A percentile compares a stretch with the other conserved stretches of the same genome.
Conservation (phyloP, 805 yeast genomes). For the Cyberlindnera galapagoensis region DNA sequence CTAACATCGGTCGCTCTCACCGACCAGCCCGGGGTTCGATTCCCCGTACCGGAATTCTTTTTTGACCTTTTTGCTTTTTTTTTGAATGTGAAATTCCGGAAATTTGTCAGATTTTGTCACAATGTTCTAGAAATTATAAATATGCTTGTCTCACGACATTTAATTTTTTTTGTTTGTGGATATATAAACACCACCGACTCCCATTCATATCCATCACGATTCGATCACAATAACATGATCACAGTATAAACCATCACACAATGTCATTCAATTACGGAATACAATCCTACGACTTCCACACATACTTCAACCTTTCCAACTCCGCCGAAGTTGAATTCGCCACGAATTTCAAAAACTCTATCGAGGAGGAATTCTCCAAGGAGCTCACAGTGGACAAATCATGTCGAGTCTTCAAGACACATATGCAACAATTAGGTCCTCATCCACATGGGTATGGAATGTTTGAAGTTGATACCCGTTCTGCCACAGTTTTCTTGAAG, state of each 20-base stretch:
- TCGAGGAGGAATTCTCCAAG: slow-evolving; percentile 34
- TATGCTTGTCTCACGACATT: too few relatives aligned
- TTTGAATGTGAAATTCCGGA: too few relatives aligned
- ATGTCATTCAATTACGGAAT: slow-evolving; percentile 23
- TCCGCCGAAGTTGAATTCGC: slow-evolving; percentile 29
- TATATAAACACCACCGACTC: too few relatives aligned
- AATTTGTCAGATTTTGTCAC: too few relatives aligned
- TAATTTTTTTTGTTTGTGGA: too few relatives aligned
- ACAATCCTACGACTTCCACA: slow-evolving; percentile 47
- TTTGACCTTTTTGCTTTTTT: too few relatives aligned
- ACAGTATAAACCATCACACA: too few relatives aligned
- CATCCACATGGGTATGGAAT: slow-evolving; percentile 43
- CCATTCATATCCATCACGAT: too few relatives aligned
- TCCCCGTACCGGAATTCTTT: slow-evolving; percentile 26
- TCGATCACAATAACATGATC: too few relatives aligned
- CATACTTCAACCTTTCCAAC: slow-evolving; percentile 35
- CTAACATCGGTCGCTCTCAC: slow-evolving; percentile 29
- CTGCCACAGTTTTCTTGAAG: slow-evolving; percentile 37
- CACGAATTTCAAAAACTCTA: slow-evolving; percentile 31
- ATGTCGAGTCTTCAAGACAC: slow-evolving; percentile 38
- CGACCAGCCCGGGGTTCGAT: slow-evolving; percentile 30
- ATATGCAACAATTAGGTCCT: slow-evolving; percentile 49
- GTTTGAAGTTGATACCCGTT: slow-evolving; percentile 51
- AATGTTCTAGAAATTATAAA: too few relatives aligned
- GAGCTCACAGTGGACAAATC: slow-evolving; percentile 33